Evolutionary conservation across 805 yeast species (phyloP).

Genomic region (Yarrowia osloensis): DNA sequence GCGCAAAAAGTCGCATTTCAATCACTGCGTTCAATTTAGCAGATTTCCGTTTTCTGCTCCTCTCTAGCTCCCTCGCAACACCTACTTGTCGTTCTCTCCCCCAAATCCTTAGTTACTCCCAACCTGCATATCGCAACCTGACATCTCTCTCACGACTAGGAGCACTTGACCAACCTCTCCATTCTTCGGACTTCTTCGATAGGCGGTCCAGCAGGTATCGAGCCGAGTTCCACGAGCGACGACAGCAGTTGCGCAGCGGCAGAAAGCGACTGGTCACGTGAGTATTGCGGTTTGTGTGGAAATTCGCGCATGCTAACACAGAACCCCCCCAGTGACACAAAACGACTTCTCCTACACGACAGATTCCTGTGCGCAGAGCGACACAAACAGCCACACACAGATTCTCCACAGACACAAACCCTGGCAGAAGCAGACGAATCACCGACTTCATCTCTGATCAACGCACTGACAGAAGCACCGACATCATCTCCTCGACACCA

Average conservation of each 20-base stretch:
- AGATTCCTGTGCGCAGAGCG: background rate
- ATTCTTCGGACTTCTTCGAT: background rate
- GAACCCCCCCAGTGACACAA: background rate
- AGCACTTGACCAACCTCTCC: background rate
- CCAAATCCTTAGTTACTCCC: background rate
- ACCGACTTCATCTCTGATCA: no score
- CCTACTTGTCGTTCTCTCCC: background rate
- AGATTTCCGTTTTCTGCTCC: background rate
- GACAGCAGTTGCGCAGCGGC: background rate
- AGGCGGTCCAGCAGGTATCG: background rate
- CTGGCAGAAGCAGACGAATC: no score
- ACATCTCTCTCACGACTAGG: conserved; percentile 8
- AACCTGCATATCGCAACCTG: conserved; percentile 21
- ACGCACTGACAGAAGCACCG: no score
- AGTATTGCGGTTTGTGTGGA: background rate
- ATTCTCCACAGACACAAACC: no score
- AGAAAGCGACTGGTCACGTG: background rate
- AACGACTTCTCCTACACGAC: background rate
- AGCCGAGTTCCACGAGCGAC: background rate
- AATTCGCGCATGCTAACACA: conserved; percentile 5
- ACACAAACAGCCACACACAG: background rate
- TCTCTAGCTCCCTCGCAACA: background rate
- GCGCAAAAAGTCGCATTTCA: no score
- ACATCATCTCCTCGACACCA: no score
- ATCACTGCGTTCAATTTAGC: background rate